Evolutionary conservation across 345 rosid species (phyloP), one percentile per base, ranked within the genome.

Genomic region (Populus davidiana): DNA sequence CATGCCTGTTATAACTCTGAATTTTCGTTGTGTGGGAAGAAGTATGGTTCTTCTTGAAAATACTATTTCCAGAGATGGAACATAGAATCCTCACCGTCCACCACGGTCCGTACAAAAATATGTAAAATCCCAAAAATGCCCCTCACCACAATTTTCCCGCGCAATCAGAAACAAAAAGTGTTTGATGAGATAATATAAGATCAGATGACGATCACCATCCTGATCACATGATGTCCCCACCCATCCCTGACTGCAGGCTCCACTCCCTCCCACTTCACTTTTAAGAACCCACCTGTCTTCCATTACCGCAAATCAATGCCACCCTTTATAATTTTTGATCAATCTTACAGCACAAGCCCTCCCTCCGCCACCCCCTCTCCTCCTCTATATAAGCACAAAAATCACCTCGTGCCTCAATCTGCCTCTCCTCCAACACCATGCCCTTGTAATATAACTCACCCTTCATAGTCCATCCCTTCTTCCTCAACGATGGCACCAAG

Each of bases 231-330:
- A 75, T 73, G 17, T 20, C 75, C 16, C 54, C 61, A 50, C 69
- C 73, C 18, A 35, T 41, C 36, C 16, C 43, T 62, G 13, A 10
- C 77, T 39, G 41, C 43, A 12, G 85, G 80, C 62, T 81, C 87
- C 73, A 74, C 38, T 54, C 1, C 47, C 39, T 5, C 47, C 70
- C 65, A 47, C 29, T 63, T n/a, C 75, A 27, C 81, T 83, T 82
- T 77, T 54, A 76, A 82, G 76, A 84, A 74, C 81, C 89, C 73
- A 72, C 67, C 94, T 87, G 91, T 84, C 86, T 74, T 82, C 90
- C 92, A 89, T 86, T 83, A 79, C 90, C 92, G 88, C 85, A 77
- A 85, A 88, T 89, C 91, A 86, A 89, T 86, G 88, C 72, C 64
- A 44, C 67, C 2, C 54, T 20, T 14, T n/a, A 5, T 1, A n/a